Conservation (phyloP, 805 yeast species). For the Myxozyma sirexii region DNA sequence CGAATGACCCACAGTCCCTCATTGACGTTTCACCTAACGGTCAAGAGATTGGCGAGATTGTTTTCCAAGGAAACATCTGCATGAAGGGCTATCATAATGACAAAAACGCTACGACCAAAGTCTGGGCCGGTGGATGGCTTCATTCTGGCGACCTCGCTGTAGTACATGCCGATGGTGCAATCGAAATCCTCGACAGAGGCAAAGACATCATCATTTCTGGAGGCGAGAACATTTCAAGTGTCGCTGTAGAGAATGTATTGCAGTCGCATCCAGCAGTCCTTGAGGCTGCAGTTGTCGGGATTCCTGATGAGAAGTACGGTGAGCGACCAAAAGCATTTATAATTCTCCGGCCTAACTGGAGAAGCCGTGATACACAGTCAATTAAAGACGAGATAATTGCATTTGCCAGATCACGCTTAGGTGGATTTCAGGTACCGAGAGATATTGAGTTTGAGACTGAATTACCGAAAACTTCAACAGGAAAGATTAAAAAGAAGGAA, state of each 20-base stretch:
- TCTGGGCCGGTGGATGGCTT: slow-evolving; percentile 39
- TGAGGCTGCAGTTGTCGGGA: slow-evolving; percentile 43
- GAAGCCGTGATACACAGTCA: neutral
- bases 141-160: slow-evolving; percentile 43
- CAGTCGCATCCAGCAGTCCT: slow-evolving; percentile 39
- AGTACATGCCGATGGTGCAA: slow-evolving; percentile 42
- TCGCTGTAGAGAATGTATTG: slow-evolving; percentile 41
- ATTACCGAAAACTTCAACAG: slow-evolving; percentile 46
- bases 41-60: slow-evolving; percentile 42
- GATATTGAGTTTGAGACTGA: slow-evolving; percentile 37
- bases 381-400: slow-evolving; percentile 31
- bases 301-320: slow-evolving; percentile 42
- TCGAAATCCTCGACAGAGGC: slow-evolving; percentile 43
- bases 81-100: slow-evolving; percentile 43
- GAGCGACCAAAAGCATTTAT: slow-evolving; percentile 44
- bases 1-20: slow-evolving; percentile 21
- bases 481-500: slow-evolving; percentile 43
- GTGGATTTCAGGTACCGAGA: slow-evolving; percentile 44
- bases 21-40: slow-evolving; percentile 41
- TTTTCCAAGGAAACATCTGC: slow-evolving; percentile 42
- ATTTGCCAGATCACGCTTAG: slow-evolving; percentile 39
- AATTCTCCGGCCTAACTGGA: slow-evolving; percentile 21
- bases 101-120: slow-evolving; percentile 41
- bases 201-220: slow-evolving; percentile 46
- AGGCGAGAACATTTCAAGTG: slow-evolving; percentile 45